Base-by-base conservation (phyloP, 805 yeast species). In the Pichia thaimueangensis region DNA sequence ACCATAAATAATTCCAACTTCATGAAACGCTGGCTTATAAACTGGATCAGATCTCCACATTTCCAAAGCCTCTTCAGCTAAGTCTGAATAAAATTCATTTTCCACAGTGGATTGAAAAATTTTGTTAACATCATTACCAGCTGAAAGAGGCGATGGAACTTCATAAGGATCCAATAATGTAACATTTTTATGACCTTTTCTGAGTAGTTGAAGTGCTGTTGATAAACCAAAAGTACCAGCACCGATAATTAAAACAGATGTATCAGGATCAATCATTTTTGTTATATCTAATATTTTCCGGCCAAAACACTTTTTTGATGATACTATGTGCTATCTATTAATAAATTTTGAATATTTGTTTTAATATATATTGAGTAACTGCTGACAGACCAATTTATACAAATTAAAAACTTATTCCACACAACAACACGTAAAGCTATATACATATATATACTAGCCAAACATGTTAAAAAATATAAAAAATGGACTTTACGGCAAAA, bases 171-270 rank as follows among this genome's bases (percentile, higher is more conserved):
- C 70, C 3, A 64, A 30, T 11, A 62, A 35, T 0, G 61, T 54
- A 7, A 66, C 50, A 25, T 62, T 47, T 32, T 49, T 52, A 37
- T 57, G 54, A 2, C 70, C 70, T 24, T 57, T 54, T 3, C 65
- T 53, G 1, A 59, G 48, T 8, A 70, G 52, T 31, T 63, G 60
- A 3, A 69, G 47, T 3, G 67, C 70, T 0, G 73, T 67, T 4
- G 71, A 67, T 6, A 70, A 57, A 5, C 74, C 74, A 51, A 66
- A 68, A 0, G 70, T 66, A 2, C 73, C 73, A 24, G 69, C 68
- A 4, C 74, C 74, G n/a, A 69, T 55, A 20, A 65, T 57, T 4
- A 66, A 49, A 16, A 62, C 48, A 5, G 35, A 32, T 8, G 36
- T 6, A 32, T 32, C 7, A 5, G 25, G 23, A 8, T 35, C 23